Evolutionary conservation across 2,329 filamentous ascomycete genomes (phyloP).

Genomic region (Penicillium sp.): DNA sequence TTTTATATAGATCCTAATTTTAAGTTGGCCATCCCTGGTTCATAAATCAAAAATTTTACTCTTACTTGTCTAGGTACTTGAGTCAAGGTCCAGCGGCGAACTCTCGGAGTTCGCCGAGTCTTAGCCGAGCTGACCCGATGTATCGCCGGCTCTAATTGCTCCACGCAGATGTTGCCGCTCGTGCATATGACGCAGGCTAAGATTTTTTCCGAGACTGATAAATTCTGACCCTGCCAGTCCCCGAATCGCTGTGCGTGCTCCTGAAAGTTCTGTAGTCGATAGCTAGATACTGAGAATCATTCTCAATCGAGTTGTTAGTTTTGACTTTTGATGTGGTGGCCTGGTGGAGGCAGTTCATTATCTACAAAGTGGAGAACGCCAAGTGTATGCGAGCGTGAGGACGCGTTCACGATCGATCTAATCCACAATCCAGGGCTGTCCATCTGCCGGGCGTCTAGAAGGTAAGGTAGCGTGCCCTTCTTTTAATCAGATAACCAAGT

Average conservation of each 20-base stretch:
- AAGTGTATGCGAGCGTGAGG: background rate
- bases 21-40: background rate
- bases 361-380: background rate
- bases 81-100: background rate
- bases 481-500: background rate
- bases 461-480: background rate
- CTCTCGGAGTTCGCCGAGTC: conserved; percentile 5
- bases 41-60: background rate
- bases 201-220: background rate
- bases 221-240: background rate
- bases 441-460: background rate
- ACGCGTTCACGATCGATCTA: background rate
- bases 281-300: background rate
- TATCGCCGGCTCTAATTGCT: background rate
- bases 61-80: background rate
- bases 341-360: background rate
- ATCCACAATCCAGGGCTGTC: background rate
- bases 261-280: background rate
- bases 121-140: conserved; percentile 4
- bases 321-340: background rate
- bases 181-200: background rate
- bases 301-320: background rate
- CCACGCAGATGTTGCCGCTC: background rate
- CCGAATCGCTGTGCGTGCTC: background rate
- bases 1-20: no score